phyloP scores from a whole-genome alignment of 2,329 filamentous ascomycete species.

The Colletotrichum paranaense region DNA sequence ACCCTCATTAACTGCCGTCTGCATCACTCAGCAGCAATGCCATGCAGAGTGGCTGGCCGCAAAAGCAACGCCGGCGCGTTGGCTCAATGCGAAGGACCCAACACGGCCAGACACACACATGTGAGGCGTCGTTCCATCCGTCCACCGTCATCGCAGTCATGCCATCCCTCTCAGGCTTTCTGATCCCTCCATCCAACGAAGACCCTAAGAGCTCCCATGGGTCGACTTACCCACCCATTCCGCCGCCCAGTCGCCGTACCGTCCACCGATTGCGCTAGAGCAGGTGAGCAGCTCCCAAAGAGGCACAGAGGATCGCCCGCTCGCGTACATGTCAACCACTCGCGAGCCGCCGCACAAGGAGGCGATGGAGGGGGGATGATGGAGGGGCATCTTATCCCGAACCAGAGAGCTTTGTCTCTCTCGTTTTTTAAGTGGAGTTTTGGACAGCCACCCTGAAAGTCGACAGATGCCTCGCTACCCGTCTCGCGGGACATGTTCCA shows the following conservation, averaged over 20 bases:
- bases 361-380: neutral
- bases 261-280: constrained; percentile 17
- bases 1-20: neutral
- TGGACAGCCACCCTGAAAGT: neutral
- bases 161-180: no score
- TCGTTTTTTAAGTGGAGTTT: constrained; percentile 19
- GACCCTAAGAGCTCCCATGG: neutral
- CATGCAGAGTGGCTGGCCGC: neutral
- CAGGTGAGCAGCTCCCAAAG: constrained; percentile 17
- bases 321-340: constrained; percentile 27
- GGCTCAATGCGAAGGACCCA: neutral
- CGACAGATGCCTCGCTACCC: constrained; percentile 2
- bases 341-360: neutral
- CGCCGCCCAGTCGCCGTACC: neutral
- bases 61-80: constrained; percentile 17
- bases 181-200: neutral
- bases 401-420: neutral
- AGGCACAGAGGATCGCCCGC: constrained; percentile 9
- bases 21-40: neutral
- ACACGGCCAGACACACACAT: constrained; percentile 4
- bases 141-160: neutral
- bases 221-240: neutral
- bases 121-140: neutral
- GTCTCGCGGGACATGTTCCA: neutral
- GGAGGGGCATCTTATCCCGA: neutral